Conservation (phyloP, 1,139 yeast genomes). For the Saccharomyces pastorianus region DNA sequence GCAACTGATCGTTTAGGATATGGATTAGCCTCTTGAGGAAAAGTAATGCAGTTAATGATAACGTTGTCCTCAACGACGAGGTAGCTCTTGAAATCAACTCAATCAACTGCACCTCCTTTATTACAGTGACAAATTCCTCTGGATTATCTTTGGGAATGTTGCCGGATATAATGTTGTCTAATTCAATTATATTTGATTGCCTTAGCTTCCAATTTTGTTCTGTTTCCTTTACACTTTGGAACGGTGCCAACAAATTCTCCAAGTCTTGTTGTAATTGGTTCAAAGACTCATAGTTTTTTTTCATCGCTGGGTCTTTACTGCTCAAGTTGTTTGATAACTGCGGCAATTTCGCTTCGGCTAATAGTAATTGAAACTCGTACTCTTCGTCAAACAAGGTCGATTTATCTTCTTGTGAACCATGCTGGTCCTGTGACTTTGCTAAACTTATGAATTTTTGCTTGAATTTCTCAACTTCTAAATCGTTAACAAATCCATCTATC, state of each 20-base stretch:
- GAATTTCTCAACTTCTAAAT: neutral
- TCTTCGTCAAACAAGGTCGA: slow-evolving; percentile 9
- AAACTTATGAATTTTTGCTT: neutral
- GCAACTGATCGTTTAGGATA: slow-evolving; percentile 43
- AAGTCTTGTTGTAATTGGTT: slow-evolving; percentile 35
- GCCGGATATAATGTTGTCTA: slow-evolving; percentile 59
- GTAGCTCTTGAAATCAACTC: slow-evolving; percentile 67
- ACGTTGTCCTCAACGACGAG: slow-evolving; percentile 72
- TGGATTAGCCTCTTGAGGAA: slow-evolving; percentile 66
- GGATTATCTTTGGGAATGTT: slow-evolving; percentile 39
- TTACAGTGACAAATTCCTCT: slow-evolving; percentile 35
- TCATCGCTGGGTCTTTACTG: slow-evolving; percentile 3
- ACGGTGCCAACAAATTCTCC: slow-evolving; percentile 36
- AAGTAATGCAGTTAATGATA: slow-evolving; percentile 69
- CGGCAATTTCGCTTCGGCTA: slow-evolving; percentile 11
- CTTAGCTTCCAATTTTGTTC: slow-evolving; percentile 80
- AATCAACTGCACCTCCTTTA: slow-evolving; percentile 33
- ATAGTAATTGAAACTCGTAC: slow-evolving; percentile 8
- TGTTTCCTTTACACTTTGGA: slow-evolving; percentile 68
- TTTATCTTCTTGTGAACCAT: neutral
- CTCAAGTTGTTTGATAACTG: slow-evolving; percentile 5
- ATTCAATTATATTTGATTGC: slow-evolving; percentile 50
- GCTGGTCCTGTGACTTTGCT: neutral
- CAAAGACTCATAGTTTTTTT: slow-evolving; percentile 27
- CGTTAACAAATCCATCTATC: neutral